Conservation (phyloP, 2,329 filamentous ascomycete genomes). For the Pseudopithomyces maydicus region DNA sequence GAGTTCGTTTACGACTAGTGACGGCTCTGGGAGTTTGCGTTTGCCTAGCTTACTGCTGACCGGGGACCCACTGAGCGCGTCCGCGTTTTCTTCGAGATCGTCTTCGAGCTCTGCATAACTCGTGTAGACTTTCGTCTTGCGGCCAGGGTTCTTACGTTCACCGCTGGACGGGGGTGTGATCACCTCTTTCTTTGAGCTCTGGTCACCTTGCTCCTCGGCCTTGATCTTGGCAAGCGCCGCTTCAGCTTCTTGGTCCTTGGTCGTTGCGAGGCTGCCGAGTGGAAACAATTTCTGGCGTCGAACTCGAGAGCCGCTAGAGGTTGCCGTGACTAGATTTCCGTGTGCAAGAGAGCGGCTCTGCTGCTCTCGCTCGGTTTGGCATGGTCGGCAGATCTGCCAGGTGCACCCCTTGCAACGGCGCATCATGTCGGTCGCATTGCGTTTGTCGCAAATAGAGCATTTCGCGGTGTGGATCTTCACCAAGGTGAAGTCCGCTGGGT, state of each 20-base stretch:
- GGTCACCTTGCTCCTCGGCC: not conserved
- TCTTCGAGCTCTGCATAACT: not conserved
- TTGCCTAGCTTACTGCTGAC: not conserved
- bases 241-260: not conserved
- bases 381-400: slow-evolving; percentile 39
- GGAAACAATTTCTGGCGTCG: slow-evolving; percentile 2
- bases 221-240: not conserved
- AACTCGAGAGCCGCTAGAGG: not conserved
- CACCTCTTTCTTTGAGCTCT: too few relatives aligned
- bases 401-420: slow-evolving; percentile 41
- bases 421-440: slow-evolving; percentile 34
- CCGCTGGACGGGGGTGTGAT: slow-evolving; percentile 6
- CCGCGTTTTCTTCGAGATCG: slow-evolving; percentile 4
- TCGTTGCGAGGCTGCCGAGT: not conserved
- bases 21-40: not conserved
- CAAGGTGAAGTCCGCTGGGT: slow-evolving; percentile 24
- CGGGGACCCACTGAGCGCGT: slow-evolving; percentile 4
- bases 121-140: slow-evolving; percentile 4
- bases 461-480: slow-evolving; percentile 44
- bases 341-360: slow-evolving; percentile 25
- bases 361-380: slow-evolving; percentile 21
- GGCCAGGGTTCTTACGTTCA: not conserved
- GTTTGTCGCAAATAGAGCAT: slow-evolving; percentile 41
- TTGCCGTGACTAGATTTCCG: slow-evolving; percentile 22
- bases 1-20: not conserved